These are phyloP conservation scores for Pulveroboletus sp. DNA, from an alignment of 1,284 basidiomycete genomes.

Conservation along the genomic window DNA sequence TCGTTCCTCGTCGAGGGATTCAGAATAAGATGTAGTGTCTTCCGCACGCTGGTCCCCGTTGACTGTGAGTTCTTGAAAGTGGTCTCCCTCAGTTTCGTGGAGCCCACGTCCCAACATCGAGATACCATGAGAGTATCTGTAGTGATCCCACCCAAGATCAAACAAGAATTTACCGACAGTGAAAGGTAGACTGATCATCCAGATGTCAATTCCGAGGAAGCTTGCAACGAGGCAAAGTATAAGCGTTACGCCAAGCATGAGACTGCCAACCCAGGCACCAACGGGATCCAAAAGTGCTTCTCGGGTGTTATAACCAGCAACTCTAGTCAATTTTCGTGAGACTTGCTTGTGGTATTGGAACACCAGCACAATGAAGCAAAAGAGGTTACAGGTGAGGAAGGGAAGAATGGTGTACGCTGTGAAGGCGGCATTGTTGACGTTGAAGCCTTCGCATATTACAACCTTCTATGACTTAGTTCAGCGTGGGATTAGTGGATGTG, in stretches of 20 bases:
- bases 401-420: slow-evolving; percentile 73
- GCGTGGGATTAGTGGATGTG: not conserved
- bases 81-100: no score
- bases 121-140: slow-evolving; percentile 39
- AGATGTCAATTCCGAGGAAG: slow-evolving; percentile 67
- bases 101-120: slow-evolving; percentile 19
- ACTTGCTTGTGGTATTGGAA: slow-evolving; percentile 56
- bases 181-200: slow-evolving; percentile 88
- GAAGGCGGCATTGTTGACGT: slow-evolving; percentile 62
- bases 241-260: slow-evolving; percentile 51
- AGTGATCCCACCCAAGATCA: slow-evolving; percentile 69
- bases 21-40: no score
- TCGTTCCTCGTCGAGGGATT: no score
- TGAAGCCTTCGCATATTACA: slow-evolving; percentile 65
- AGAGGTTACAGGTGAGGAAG: slow-evolving; percentile 63
- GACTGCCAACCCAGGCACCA: slow-evolving; percentile 52
- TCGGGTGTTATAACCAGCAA: slow-evolving; percentile 44
- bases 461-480: slow-evolving; percentile 27
- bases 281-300: slow-evolving; percentile 52
- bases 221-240: slow-evolving; percentile 54
- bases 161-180: slow-evolving; percentile 77
- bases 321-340: slow-evolving; percentile 46
- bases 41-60: no score
- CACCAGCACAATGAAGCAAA: slow-evolving; percentile 53
- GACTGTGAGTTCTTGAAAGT: no score